phyloP scores from a whole-genome alignment of 768 basidiomycete species.

The Mycena rebaudengoi region DNA sequence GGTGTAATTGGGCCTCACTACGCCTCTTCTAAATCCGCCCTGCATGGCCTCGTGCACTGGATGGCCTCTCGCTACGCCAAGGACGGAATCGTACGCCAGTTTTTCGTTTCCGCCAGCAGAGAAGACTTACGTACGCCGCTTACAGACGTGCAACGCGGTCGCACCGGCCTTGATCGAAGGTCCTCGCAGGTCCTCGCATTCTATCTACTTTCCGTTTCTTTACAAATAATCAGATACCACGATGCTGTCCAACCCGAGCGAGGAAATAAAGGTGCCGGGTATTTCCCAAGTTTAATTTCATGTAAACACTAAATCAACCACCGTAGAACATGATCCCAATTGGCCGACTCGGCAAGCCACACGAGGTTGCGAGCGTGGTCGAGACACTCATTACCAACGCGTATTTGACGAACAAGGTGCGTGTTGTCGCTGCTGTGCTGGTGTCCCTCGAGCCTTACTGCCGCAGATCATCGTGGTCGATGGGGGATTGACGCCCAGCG shows the following conservation, averaged over 20 bases:
- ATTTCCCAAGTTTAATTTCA: conserved; percentile 20
- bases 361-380: conserved; percentile 61
- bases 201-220: no score
- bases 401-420: conserved; percentile 67
- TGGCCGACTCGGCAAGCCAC: conserved; percentile 57
- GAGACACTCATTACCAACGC: conserved; percentile 57
- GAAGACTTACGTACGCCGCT: background rate
- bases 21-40: conserved; percentile 62
- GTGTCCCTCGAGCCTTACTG: background rate
- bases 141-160: conserved; percentile 60
- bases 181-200: no score
- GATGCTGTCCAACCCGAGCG: conserved; percentile 55
- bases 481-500: conserved; percentile 54
- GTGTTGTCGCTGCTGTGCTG: background rate
- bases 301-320: conserved; percentile 11
- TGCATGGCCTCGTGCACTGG: conserved; percentile 66
- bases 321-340: conserved; percentile 56
- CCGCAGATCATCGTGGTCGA: conserved; percentile 55
- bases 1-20: conserved; percentile 67
- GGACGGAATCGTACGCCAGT: conserved; percentile 53
- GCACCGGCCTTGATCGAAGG: conserved; percentile 61
- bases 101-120: background rate
- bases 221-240: conserved; percentile 45
- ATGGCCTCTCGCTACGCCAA: conserved; percentile 58
- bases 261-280: conserved; percentile 40